A percentile compares a stretch with the other conserved stretches of the same genome.
Evolutionary conservation across 192 early-diverging fungal genomes (phyloP).

Genomic region (Coemansia sp.): DNA sequence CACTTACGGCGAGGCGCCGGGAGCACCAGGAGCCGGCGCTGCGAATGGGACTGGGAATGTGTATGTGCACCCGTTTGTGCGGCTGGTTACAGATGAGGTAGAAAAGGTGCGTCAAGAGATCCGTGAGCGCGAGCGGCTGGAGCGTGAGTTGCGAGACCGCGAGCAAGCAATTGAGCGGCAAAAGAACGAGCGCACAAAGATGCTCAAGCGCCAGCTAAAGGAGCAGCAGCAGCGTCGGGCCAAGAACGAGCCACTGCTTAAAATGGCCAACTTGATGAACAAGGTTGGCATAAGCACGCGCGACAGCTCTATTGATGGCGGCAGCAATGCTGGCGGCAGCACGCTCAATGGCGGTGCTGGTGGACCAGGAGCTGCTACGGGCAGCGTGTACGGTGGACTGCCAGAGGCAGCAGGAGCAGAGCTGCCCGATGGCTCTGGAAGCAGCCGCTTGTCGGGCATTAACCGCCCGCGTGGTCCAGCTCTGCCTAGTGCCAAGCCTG

Average conservation of each 20-base stretch:
- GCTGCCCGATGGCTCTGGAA: background rate
- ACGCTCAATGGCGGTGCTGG: background rate
- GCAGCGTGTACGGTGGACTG: background rate
- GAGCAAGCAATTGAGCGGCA: slow-evolving; percentile 50
- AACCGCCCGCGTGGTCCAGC: slow-evolving; percentile 49
- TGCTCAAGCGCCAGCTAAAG: slow-evolving; percentile 55
- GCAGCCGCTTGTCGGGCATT: slow-evolving; percentile 16
- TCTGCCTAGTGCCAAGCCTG: slow-evolving; percentile 57
- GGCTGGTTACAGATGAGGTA: slow-evolving; percentile 59
- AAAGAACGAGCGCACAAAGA: slow-evolving; percentile 53
- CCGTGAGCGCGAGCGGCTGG: slow-evolving; percentile 66
- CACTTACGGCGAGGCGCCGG: slow-evolving; percentile 21
- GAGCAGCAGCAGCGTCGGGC: slow-evolving; percentile 56
- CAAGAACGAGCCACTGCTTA: slow-evolving; percentile 55
- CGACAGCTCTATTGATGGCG: slow-evolving; percentile 36
- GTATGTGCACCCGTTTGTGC: slow-evolving; percentile 38
- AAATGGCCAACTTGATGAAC: slow-evolving; percentile 56
- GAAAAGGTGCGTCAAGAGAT: slow-evolving; percentile 66
- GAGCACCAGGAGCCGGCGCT: slow-evolving; percentile 5
- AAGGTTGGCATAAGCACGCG: slow-evolving; percentile 39
- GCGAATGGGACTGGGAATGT: background rate
- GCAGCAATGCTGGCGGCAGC: slow-evolving; percentile 1
- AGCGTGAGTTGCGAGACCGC: slow-evolving; percentile 59
- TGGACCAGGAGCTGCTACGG: background rate
- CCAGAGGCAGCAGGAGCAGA: background rate